A percentile compares a stretch with the other conserved stretches of the same genome.
Evolutionary conservation across 768 basidiomycete genomes (phyloP).

Genomic region (Coprinopsis strossmayeri): DNA sequence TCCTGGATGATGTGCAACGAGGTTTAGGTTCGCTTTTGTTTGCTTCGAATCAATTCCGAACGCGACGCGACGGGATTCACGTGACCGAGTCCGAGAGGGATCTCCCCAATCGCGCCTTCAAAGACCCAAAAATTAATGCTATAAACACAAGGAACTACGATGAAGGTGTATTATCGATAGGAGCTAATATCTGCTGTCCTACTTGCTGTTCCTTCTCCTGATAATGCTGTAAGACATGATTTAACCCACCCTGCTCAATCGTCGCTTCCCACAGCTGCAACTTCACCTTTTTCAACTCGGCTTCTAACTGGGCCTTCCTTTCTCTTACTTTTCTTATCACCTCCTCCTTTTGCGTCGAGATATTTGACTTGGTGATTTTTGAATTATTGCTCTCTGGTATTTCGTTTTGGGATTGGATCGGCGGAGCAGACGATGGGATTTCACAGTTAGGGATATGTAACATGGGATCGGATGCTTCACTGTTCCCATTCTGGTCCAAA

Average conservation of each 20-base stretch:
- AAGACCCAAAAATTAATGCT: too few relatives aligned
- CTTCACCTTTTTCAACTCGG: conserved; percentile 54
- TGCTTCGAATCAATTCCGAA: not conserved
- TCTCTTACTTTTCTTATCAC: conserved; percentile 48
- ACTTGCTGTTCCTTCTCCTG: conserved; percentile 11
- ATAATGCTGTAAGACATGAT: conserved; percentile 33
- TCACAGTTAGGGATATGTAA: too few relatives aligned
- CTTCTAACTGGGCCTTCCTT: conserved; percentile 42
- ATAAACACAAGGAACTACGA: not conserved
- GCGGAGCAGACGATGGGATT: not conserved
- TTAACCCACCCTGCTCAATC: conserved; percentile 60
- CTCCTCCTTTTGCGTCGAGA: conserved; percentile 18
- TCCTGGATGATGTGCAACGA: not conserved
- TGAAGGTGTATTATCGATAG: conserved; percentile 3
- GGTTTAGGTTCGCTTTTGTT: conserved; percentile 4
- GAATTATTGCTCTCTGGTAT: not conserved
- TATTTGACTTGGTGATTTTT: not conserved
- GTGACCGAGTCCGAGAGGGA: conserved; percentile 1
- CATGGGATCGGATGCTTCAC: too few relatives aligned
- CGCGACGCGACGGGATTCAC: conserved; percentile 6
- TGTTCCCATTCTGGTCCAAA: not conserved
- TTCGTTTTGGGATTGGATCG: not conserved
- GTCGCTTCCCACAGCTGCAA: conserved; percentile 69
- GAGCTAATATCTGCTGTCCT: not conserved
- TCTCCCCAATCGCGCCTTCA: too few relatives aligned